Conservation (phyloP, 805 yeast genomes). For the Phaffomyces thermotolerans region DNA sequence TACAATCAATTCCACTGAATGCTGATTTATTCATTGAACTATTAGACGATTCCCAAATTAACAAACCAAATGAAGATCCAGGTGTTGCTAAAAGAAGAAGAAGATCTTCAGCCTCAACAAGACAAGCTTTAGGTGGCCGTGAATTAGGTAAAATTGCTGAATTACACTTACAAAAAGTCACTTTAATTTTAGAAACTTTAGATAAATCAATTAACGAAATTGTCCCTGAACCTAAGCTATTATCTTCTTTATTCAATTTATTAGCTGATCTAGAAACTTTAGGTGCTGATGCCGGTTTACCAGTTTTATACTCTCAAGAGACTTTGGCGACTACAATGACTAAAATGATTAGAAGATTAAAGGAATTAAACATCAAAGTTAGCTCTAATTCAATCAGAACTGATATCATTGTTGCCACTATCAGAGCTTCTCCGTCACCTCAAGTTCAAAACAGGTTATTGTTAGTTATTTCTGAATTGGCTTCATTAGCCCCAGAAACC, state of each 20-base stretch:
- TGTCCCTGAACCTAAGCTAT: conserved; percentile 34
- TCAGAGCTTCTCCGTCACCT: conserved; percentile 83
- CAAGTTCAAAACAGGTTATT: conserved; percentile 89
- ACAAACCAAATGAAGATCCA: conserved; percentile 31
- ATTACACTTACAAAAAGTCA: conserved; percentile 66
- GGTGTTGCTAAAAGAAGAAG: conserved; percentile 74
- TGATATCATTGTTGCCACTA: conserved; percentile 84
- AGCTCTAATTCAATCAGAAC: conserved; percentile 73
- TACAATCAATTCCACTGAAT: conserved; percentile 48
- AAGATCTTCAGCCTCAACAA: conserved; percentile 67
- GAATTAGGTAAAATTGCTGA: conserved; percentile 73
- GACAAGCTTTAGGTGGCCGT: conserved; percentile 63
- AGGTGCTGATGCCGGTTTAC: conserved; percentile 86
- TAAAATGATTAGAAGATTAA: conserved; percentile 52
- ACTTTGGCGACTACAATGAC: conserved; percentile 82
- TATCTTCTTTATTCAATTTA: conserved; percentile 49
- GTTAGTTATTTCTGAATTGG: conserved; percentile 80
- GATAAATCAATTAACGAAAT: conserved; percentile 38
- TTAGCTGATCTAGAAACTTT: conserved; percentile 74
- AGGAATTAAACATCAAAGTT: conserved; percentile 30
- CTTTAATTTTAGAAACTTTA: conserved; percentile 71
- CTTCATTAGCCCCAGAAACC: conserved; percentile 82
- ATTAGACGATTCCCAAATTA: conserved; percentile 53
- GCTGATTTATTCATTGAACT: conserved; percentile 52
- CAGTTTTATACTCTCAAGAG: conserved; percentile 88